Conservation (phyloP, 768 basidiomycete genomes). For the Serendipita sp. region DNA sequence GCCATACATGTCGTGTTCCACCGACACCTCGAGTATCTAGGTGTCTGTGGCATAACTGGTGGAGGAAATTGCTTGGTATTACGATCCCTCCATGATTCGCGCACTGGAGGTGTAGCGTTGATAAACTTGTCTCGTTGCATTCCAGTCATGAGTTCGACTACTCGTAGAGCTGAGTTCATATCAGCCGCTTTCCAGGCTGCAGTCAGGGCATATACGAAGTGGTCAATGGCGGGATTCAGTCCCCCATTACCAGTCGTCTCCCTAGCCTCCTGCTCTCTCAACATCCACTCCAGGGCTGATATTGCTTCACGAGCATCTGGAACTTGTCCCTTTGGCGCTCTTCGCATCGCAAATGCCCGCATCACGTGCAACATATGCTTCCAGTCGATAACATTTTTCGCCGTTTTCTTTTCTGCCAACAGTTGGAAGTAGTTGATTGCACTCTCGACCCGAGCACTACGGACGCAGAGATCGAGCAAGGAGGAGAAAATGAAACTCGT, state of each 20-base stretch:
- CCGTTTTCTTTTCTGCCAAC: background rate
- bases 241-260: background rate
- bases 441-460: background rate
- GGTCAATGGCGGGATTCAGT: background rate
- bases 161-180: background rate
- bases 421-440: background rate
- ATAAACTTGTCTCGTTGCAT: background rate
- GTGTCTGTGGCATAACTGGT: background rate
- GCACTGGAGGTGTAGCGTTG: background rate
- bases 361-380: background rate
- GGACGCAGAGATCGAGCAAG: background rate
- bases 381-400: background rate
- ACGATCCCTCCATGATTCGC: background rate
- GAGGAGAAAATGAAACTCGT: background rate
- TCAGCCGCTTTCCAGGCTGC: background rate
- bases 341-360: background rate
- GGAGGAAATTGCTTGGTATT: background rate
- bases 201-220: slow-evolving; percentile 2
- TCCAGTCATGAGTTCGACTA: background rate
- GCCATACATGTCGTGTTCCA: slow-evolving; percentile 3
- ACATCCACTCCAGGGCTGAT: background rate
- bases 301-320: background rate
- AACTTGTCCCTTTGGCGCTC: background rate
- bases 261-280: background rate
- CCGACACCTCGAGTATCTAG: background rate